Base-by-base conservation (phyloP, 768 basidiomycete genomes). In the Tephrocybe rancida region DNA sequence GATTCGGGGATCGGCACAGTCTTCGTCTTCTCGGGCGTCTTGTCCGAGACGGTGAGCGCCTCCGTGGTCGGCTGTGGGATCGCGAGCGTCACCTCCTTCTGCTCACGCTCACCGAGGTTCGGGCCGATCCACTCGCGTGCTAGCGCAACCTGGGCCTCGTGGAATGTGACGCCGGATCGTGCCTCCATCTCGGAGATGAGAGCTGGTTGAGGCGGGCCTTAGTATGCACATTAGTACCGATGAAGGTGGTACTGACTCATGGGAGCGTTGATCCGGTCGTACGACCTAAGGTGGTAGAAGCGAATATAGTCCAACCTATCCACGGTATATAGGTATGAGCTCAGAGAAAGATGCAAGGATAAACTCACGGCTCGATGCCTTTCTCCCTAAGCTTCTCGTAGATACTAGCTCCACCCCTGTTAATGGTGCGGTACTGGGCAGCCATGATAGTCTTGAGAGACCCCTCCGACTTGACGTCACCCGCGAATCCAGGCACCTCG, bases 271-370 rank as follows among this genome's bases (percentile, higher is more conserved):
- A 95, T 91, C 22, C 95, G 79, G 65, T 98, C 95, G 66, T 95
- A 99, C 1, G 87, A 76, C 26, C 97, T 83, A 22, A 99, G 78
- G 71, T 98, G 94, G 73, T 91, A 98, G 79, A 97, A 93, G 10
- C 87, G 82, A 61, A 97, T 90, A 66, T 88, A 95, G 52, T 95
- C 86, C 72, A 75, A 62, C n/a, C 92, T 92, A 37, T 18, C 43
- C 24, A 19, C 16, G 18, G 41, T 37, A 25, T 38, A n/a, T 45
- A 21, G 27, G 25, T 14, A n/a, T 19, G 8, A 38, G 6, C 9
- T 30, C 10, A 13, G n/a, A 39, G 10, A 25, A 38, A 5, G 29
- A 26, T 24, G 3, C 9, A 25, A 4, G n/a, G 4, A 66, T 30
- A 21, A 1, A 72, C 88, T 58, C 61, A 91, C 88, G 91, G 90